Conservation (phyloP, 2,329 filamentous ascomycete genomes). For the Phaeosphaeria sp. region DNA sequence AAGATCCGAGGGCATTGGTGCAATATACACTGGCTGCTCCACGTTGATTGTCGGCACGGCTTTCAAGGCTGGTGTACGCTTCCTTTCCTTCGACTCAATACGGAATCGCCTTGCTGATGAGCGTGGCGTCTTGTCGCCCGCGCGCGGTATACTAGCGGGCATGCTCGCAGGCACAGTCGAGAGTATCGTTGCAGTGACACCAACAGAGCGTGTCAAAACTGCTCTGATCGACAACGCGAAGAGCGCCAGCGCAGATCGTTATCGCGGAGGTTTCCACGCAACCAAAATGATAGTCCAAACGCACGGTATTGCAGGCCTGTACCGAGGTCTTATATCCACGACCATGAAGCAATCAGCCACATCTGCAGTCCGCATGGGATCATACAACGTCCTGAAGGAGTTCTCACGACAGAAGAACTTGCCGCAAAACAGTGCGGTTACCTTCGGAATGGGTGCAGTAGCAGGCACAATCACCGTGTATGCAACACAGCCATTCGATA, state of each 20-base stretch:
- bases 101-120: conserved; percentile 34
- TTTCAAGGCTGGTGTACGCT: conserved; percentile 41
- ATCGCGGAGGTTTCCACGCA: conserved; percentile 28
- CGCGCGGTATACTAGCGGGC: conserved; percentile 34
- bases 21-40: conserved; percentile 41
- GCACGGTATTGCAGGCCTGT: conserved; percentile 53
- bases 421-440: conserved; percentile 27
- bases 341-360: conserved; percentile 58
- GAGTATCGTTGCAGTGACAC: conserved; percentile 38
- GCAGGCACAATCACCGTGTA: conserved; percentile 48
- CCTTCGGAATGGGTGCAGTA: conserved; percentile 36
- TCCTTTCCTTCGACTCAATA: conserved; percentile 40
- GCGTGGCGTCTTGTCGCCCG: conserved; percentile 29
- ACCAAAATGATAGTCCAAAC: conserved; percentile 41
- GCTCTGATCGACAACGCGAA: conserved; percentile 42
- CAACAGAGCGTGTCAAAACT: conserved; percentile 41
- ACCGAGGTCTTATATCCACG: conserved; percentile 54
- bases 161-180: conserved; percentile 35
- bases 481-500: conserved; percentile 53
- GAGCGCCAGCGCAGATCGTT: conserved; percentile 18
- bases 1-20: conserved; percentile 29
- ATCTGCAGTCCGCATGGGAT: conserved; percentile 57
- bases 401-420: conserved; percentile 23
- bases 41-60: conserved; percentile 37
- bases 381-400: conserved; percentile 57